Base-by-base conservation (phyloP, 2,329 filamentous ascomycete genomes). In the Cladosporium sp. region DNA sequence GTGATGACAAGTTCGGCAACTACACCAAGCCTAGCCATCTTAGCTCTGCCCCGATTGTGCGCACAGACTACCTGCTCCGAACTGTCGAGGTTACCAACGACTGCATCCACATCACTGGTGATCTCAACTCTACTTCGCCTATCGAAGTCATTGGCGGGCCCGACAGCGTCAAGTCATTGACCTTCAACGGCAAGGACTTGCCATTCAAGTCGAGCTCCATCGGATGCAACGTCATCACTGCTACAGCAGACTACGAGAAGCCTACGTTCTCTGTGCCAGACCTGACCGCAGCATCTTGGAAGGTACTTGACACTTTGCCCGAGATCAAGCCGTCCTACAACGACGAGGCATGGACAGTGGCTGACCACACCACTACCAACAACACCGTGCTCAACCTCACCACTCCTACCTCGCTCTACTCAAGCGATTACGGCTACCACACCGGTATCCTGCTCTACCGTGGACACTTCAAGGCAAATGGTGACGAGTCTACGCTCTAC, bases 341-440 rank as follows among this genome's bases (percentile, higher is more conserved):
- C 55, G 90, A 94, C 70, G 81, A 81, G 3, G 72, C 73, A 5
- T 94, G 90, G 90, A 79, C 79, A 0, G 64, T 68, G 0, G 89
- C 88, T 0, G 74, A 86, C 60, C 76, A 84, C 5, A 77, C 74
- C 1, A 78, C 77, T 2, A 86, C 84, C 1, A 82, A 83, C 68
- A 91, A 91, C 70, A 83, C 82, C 0, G 75, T 78, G 17, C 72
- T 74, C 6, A 72, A 75, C 11, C 74, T 87, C 2, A 80, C 76
- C 0, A 92, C 89, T 0, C 85, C 88, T 0, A 85, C 82, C 0
- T 76, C 74, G 2, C 80, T 92, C 0, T 90, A 88, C 66, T 80
- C 80, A 0, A 83, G 83, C 15, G 89, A 92, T 71, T 92, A 92
- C 67, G 88, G 88, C 22, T 92, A 85, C 72, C 80, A 89, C 69